phyloP scores from a whole-genome alignment of 352 stramenopile genomes.

The Globisporangium viniferum region DNA sequence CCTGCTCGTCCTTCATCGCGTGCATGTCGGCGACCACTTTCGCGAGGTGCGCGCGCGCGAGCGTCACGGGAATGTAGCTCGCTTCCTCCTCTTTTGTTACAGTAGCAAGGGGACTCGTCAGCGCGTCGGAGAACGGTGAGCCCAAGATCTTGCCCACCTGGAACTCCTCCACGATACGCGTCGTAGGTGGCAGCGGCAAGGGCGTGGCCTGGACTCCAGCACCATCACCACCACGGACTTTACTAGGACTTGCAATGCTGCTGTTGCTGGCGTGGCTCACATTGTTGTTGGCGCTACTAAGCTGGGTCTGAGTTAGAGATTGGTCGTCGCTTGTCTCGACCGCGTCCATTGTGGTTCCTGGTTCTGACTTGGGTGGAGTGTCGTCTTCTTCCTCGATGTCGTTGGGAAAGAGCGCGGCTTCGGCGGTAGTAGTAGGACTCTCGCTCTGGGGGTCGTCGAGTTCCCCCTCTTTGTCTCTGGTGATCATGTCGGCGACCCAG shows the following conservation, averaged over 20 bases:
- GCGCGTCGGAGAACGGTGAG: constrained; percentile 10
- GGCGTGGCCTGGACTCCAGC: constrained; percentile 24
- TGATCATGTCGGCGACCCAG: not conserved
- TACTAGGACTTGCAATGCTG: not conserved
- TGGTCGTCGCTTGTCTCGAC: not conserved
- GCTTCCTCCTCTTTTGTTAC: constrained; percentile 32
- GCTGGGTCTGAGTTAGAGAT: not conserved
- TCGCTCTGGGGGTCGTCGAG: not conserved
- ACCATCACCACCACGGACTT: not conserved
- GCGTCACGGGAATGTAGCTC: constrained; percentile 67
- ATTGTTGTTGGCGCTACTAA: constrained; percentile 2
- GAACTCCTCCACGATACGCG: constrained; percentile 33
- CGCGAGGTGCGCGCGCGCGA: constrained; percentile 53
- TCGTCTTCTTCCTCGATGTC: not conserved
- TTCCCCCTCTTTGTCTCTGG: not conserved
- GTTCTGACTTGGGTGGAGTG: not conserved
- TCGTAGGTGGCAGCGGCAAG: constrained; percentile 19
- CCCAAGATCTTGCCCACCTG: constrained; percentile 49
- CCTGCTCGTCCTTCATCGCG: constrained; percentile 66
- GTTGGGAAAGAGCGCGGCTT: not conserved
- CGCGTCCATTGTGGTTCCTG: not conserved
- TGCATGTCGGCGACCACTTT: constrained; percentile 81
- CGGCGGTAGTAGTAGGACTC: not conserved
- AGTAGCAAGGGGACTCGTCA: constrained; percentile 5
- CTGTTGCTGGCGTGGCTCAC: not conserved